Evolutionary conservation across 345 rosid species (phyloP), one percentile per base, ranked within the genome.

Genomic region (Crucihimalaya himalaica): DNA sequence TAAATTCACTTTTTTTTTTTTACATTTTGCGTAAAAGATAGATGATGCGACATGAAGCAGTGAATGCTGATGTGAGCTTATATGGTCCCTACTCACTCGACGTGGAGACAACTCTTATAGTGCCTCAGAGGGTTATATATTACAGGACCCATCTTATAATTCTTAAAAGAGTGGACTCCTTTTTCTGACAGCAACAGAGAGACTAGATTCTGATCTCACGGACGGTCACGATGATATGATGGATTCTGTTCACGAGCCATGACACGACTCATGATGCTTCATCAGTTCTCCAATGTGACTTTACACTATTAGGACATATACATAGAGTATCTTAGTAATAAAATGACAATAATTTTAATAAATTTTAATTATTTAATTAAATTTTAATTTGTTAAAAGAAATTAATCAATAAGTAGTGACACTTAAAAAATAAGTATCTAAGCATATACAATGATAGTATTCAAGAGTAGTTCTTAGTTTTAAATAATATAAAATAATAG

Each of bases 181-280:
- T 50, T 68, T 25, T 56, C 74, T 75, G 79, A 68, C 70, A 61
- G 31, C 23, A 75, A 39, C 69, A 68, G 32, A 52, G 69, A 60
- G 63, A 75, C 31, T 75, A 52, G 79, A 68, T 75, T 75, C 70
- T 75, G 56, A 68, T 75, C 63, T 75, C 69, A 75, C 13, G 74
- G 79, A 75, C 79, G 69, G 73, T 68, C 74, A 40, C 69, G 79
- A 75, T 75, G 73, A 60, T 68, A 75, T 52, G 79, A 68, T 75
- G 69, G 74, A 42, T 75, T 68, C 50, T 68, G 69, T 61, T 68
- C 63, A 68, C 53, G 69, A 68, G 79, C 63, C 63, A 68, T 75
- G 79, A 75, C 74, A 68, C 74, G 79, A 75, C 64, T 75, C 74
- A 42, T 75, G 74, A 75, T 75, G 74, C 74, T 75, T 68, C 79